Percentiles rank a stretch among this genome's conserved stretches.
Evolutionary conservation across 139 green algal species (phyloP).

Genomic region (Chlorella sp.): DNA sequence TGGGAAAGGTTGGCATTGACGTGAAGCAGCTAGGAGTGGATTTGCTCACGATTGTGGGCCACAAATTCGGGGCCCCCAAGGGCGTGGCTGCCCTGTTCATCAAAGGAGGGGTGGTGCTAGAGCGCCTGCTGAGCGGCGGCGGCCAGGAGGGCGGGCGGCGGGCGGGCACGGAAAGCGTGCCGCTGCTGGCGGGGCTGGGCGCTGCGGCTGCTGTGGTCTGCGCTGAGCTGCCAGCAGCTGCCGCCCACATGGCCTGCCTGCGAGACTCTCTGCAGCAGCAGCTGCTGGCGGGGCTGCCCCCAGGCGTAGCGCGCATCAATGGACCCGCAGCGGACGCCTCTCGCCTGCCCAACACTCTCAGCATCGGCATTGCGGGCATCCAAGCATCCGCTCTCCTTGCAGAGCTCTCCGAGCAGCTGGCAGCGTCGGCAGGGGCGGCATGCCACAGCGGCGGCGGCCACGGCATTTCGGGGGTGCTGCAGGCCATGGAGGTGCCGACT

Average conservation of each 20-base stretch:
- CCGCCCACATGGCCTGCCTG: slow-evolving; percentile 61
- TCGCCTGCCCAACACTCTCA: slow-evolving; percentile 86
- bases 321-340: slow-evolving; percentile 52
- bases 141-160: slow-evolving; percentile 64
- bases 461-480: slow-evolving; percentile 41
- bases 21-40: slow-evolving; percentile 77
- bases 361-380: slow-evolving; percentile 73
- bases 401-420: slow-evolving; percentile 58
- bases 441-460: slow-evolving; percentile 66
- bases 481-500: slow-evolving; percentile 48
- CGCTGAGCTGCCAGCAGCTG: slow-evolving; percentile 45
- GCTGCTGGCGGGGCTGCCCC: slow-evolving; percentile 56
- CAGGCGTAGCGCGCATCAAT: slow-evolving; percentile 62
- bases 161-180: slow-evolving; percentile 81
- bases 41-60: slow-evolving; percentile 74
- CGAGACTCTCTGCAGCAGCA: slow-evolving; percentile 48
- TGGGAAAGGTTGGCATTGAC: slow-evolving; percentile 80
- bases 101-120: slow-evolving; percentile 54
- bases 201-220: slow-evolving; percentile 65
- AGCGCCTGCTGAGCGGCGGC: slow-evolving; percentile 63
- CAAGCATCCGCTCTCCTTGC: slow-evolving; percentile 52
- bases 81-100: slow-evolving; percentile 85
- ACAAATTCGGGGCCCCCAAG: slow-evolving; percentile 92
- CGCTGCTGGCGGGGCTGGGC: slow-evolving; percentile 76
- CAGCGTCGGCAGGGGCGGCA: slow-evolving; percentile 75